Evolutionary conservation across 1,139 yeast genomes (phyloP), one percentile per base, ranked within the genome.

Genomic region (Geotrichum restrictum): DNA sequence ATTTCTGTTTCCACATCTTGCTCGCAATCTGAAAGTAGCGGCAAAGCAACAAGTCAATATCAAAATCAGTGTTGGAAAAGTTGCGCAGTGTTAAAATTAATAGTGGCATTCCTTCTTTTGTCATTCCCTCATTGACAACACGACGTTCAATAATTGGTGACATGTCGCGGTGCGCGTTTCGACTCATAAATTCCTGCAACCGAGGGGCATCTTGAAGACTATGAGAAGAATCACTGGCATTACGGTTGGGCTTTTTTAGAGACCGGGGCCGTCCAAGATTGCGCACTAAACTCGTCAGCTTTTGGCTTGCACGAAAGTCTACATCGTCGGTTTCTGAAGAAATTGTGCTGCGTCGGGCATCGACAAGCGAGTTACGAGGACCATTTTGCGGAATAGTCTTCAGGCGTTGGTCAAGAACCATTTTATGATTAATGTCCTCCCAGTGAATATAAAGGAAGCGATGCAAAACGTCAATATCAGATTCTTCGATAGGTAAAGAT

Each of bases 1-100:
- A 88, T 57, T 80, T 81, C 46, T 80, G 77, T 22, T 83, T 82
- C 95, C 95, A 87, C 49, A 86, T 76, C 62, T 84, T 86, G 54
- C 85, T 77, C 16, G 85, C 79, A 10, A 82, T 77, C 61, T 86
- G 93, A 57, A 86, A 76, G 22, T 84, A 64, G 58, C 84, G 77
- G 67, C 80, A 88, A 11, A 82, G 72, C 42, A 85, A 70, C 10
- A 79, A 70, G 45, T 84, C 84, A 1, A 78, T 69, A 55, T 84
- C 87, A 45, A 74, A 62, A 8, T 74, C 73, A 10, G 62, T 63
- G 27, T 78, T 68, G 47, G 72, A 62, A 60, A 80, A 67, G 57
- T 74, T 70, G 44, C 71, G 65, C 53, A 79, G 73, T 38, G 82
- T 78, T 18, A 86, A 64, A 1, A 85, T 81, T 21, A 87, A 71